Evolutionary conservation across 2,329 filamentous ascomycete genomes (phyloP), one percentile per base, ranked within the genome.

Genomic region (Neofusicoccum parvum): DNA sequence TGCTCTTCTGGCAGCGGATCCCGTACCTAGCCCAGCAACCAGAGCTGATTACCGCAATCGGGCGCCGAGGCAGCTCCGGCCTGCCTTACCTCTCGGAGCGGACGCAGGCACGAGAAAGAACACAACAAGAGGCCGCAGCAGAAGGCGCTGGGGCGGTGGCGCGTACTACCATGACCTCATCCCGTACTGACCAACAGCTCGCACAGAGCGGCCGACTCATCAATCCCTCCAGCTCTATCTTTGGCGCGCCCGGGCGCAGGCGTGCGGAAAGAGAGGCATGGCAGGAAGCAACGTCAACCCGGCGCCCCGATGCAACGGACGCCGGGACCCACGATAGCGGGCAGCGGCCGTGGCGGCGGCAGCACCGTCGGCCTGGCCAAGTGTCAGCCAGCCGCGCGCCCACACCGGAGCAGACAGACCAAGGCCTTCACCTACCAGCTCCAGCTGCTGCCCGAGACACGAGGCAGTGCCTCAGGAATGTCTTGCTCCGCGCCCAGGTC

Each of bases 91-190:
- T 49, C 5, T 43, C 12, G 37, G 20, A 43, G 53, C 36, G 36
- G 53, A 20, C 53, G 37, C 53, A 15, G 15, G 15, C 17, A n/a
- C 27, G 27, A 48, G 41, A 23, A 43, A 34, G 27, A 46, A 34
- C 39, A 50, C 36, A 23, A 17, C 12, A 4, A 17, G 12, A 37
- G 58, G 37, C 45, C 58, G 43, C 58, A 49, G 46, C 27, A 39
- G 41, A 15, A 36, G 56, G 32, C 23, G n/a, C 14, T 34, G 17
- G 36, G 39, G 14, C n/a, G 20, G 23, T 46, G 56, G n/a, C n/a
- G 32, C 48, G 56, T 60, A 23, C 56, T 15, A 60, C 56, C n/a
- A 60, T 60, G 10, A 60, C 56, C 56, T 60, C 56, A 60, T 60
- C 56, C 45, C 56, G 43, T 23, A 2, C 20, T 23, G 37, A 60